Base-by-base conservation (phyloP, 805 yeast species). In the Yarrowia hollandica region DNA sequence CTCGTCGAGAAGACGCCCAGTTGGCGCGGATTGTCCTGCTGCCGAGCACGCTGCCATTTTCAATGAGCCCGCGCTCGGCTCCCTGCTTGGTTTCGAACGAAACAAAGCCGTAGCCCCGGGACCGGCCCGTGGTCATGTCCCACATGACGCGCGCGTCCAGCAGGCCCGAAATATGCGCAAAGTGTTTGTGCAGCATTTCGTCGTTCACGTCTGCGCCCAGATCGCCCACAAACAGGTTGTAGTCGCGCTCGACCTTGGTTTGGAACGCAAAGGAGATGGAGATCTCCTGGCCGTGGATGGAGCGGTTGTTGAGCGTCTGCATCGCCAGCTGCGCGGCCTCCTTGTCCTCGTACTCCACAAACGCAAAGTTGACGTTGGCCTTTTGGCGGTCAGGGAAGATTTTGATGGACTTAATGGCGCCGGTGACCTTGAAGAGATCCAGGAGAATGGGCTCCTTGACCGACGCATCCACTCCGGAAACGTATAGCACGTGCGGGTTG, bases 81-180 rank as follows among this genome's bases (percentile, higher is more conserved):
- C 88, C 92, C 16, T 75, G 72, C 62, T 78, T 81, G 22, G 79
- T 80, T 23, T 75, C 71, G 67, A 90, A 90, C 1, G 92, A 84
- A 11, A 89, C 94, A 71, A 90, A 90, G 2, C 97, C 96, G 68
- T 90, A 90, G 33, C 96, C 96, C 73, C 96, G 60, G 2, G 96
- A 88, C 69, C 96, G 79, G 39, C 95, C 94, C 22, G 94, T 86
- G 70, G 88, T 91, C 95, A 89, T 88, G 70, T 90, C 96, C 96
- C 97, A 90, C 96, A 90, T 90, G 28, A 90, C 96, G 65, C 90
- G 90, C 11, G 96, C 96, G 70, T 88, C 94, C 46, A 82, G 74
- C 66, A 87, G 75, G 1, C 90, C 79, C 15, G 77, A 75, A 70
- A 80, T 86, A 60, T 76, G 74, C 5, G 75, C 65, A 68, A 90